phyloP scores from a whole-genome alignment of 192 early-diverging fungal genomes.

The Podila horticola region DNA sequence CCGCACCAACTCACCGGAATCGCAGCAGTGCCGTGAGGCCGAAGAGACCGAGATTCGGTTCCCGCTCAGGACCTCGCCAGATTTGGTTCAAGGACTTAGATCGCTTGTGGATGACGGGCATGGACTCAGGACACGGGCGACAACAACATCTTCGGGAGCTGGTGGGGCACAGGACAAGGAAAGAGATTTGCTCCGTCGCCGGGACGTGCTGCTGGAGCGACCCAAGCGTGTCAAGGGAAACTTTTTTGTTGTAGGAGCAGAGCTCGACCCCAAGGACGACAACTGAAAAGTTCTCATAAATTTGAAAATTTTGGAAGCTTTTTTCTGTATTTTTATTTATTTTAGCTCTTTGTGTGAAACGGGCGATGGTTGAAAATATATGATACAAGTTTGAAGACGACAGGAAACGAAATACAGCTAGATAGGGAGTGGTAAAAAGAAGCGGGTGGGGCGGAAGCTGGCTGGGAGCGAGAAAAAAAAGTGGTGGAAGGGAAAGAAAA shows the following conservation, averaged over 20 bases:
- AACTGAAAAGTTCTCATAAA: background rate
- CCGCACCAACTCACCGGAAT: conserved; percentile 3
- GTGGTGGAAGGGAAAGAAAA: background rate
- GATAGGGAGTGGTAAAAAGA: no score
- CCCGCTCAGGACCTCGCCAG: conserved; percentile 1
- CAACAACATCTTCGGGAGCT: background rate
- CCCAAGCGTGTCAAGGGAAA: conserved; percentile 35
- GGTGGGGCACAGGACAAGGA: background rate
- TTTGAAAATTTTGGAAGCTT: background rate
- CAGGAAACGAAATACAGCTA: no score
- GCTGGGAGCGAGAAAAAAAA: background rate
- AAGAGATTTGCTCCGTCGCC: conserved; percentile 3
- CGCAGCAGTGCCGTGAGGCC: background rate
- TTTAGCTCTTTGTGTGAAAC: background rate
- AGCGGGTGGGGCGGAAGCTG: no score
- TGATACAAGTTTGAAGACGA: no score
- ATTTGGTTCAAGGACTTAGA: conserved; percentile 15
- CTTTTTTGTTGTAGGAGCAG: conserved; percentile 40
- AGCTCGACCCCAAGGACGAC: conserved; percentile 18
- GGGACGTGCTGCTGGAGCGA: conserved; percentile 17
- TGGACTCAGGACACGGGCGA: conserved; percentile 14
- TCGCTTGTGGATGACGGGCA: conserved; percentile 45
- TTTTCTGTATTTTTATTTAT: background rate
- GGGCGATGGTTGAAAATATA: no score
- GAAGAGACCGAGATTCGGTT: background rate